A percentile compares a stretch with the other conserved stretches of the same genome.
phyloP scores from a whole-genome alignment of 179 eudicot species.

The Vitellaria paradoxa region DNA sequence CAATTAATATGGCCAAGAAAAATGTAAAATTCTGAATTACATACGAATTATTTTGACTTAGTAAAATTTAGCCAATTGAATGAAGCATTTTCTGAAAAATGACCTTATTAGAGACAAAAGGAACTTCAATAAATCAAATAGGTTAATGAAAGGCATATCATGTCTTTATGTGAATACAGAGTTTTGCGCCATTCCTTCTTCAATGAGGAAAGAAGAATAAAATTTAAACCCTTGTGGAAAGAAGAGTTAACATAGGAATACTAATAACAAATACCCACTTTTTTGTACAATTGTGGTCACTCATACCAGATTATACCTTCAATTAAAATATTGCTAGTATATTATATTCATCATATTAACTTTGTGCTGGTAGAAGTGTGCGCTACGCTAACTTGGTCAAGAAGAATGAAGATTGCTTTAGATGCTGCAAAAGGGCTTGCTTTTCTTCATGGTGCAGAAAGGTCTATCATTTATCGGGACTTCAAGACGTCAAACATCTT shows the following conservation, averaged over 20 bases:
- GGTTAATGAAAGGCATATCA: neutral
- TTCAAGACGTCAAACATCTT: slow-evolving; percentile 96
- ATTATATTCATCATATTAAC: slow-evolving; percentile 13
- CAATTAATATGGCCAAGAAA: neutral
- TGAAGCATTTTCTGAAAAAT: neutral
- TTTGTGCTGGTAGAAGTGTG: slow-evolving; percentile 59
- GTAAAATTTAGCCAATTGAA: neutral
- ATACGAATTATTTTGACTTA: neutral
- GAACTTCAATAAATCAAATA: neutral
- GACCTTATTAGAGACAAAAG: neutral
- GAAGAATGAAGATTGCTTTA: slow-evolving; percentile 82
- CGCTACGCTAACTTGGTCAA: slow-evolving; percentile 80
- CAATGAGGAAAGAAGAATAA: neutral
- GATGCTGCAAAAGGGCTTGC: slow-evolving; percentile 98
- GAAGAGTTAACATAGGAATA: neutral
- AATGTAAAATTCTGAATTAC: neutral
- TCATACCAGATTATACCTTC: neutral
- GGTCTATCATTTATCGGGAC: slow-evolving; percentile 86
- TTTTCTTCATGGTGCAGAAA: slow-evolving; percentile 87
- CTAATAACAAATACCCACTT: neutral
- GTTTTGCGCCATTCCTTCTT: neutral
- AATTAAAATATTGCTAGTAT: neutral
- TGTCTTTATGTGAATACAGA: neutral
- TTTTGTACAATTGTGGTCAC: neutral
- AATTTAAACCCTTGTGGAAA: neutral